A percentile compares a stretch with the other conserved stretches of the same genome.
phyloP scores from a whole-genome alignment of 495 filamentous ascomycete species.

The Hyaloscypha finlandica region DNA sequence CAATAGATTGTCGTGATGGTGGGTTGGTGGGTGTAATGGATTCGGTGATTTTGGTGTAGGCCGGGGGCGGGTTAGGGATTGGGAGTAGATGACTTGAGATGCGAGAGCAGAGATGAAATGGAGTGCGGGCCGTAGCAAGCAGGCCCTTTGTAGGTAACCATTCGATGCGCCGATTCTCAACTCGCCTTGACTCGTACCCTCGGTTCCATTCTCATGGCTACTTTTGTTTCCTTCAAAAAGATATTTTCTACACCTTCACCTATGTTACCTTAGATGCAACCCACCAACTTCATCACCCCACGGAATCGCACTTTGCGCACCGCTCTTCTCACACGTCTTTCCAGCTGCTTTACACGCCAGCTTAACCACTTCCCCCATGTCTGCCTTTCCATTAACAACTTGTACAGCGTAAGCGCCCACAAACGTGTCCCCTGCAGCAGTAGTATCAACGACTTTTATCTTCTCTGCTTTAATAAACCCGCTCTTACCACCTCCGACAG shows the following conservation, averaged over 20 bases:
- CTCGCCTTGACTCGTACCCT: too few species aligned
- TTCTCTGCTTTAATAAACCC: slow-evolving; percentile 56
- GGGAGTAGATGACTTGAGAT: not conserved
- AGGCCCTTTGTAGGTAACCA: not conserved
- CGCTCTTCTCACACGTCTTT: slow-evolving; percentile 71
- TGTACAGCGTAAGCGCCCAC: slow-evolving; percentile 83
- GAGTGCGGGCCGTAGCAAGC: too few species aligned
- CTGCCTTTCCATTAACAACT: slow-evolving; percentile 50
- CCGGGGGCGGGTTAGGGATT: not conserved
- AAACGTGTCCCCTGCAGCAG: slow-evolving; percentile 93
- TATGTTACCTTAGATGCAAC: too few species aligned
- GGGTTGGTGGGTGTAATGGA: slow-evolving; percentile 5
- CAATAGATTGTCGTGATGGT: slow-evolving; percentile 18
- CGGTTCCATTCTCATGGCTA: too few species aligned
- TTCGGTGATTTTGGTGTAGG: not conserved
- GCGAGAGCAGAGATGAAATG: not conserved
- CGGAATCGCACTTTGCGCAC: slow-evolving; percentile 88
- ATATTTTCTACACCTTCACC: too few species aligned
- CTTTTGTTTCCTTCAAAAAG: too few species aligned
- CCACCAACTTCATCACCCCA: slow-evolving; percentile 74
- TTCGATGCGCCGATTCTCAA: too few species aligned
- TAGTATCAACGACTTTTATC: slow-evolving; percentile 85
- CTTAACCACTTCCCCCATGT: slow-evolving; percentile 54
- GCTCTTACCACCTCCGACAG: slow-evolving; percentile 37
- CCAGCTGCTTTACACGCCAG: slow-evolving; percentile 75